These are phyloP conservation scores for Clohesyomyces aquaticus DNA, from an alignment of 495 filamentous ascomycete species.

Conservation along the genomic window DNA sequence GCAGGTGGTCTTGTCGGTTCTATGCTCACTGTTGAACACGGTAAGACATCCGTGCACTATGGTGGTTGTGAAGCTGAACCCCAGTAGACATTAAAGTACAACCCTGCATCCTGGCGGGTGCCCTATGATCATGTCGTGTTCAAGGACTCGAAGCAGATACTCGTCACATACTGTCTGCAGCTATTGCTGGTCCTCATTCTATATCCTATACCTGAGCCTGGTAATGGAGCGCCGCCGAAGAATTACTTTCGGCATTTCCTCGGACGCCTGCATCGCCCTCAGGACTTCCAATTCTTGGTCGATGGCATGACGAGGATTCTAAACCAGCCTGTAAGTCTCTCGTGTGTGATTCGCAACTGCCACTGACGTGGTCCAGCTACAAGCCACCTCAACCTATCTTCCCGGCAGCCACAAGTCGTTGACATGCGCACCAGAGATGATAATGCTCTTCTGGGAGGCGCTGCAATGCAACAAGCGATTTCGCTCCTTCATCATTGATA, in stretches of 20 bases:
- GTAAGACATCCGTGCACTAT: constrained; percentile 54
- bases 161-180: constrained; percentile 91
- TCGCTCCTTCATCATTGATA: constrained; percentile 95
- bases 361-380: constrained; percentile 59
- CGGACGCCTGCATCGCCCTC: constrained; percentile 84
- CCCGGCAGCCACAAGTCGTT: constrained; percentile 80
- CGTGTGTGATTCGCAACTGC: neutral
- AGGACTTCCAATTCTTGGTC: constrained; percentile 97
- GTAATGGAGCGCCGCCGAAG: constrained; percentile 65
- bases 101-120: constrained; percentile 90
- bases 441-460: constrained; percentile 97
- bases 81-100: constrained; percentile 87
- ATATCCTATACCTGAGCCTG: constrained; percentile 86
- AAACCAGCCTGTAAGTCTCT: constrained; percentile 72
- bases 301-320: constrained; percentile 94
- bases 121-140: constrained; percentile 94
- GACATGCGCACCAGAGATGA: constrained; percentile 92
- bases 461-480: constrained; percentile 98
- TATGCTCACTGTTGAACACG: constrained; percentile 96
- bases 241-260: constrained; percentile 94
- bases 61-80: constrained; percentile 22
- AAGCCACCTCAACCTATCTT: constrained; percentile 83
- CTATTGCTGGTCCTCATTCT: constrained; percentile 84
- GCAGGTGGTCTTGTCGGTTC: constrained; percentile 81
- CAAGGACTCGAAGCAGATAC: constrained; percentile 87